phyloP scores from a whole-genome alignment of 2,329 filamentous ascomycete species.

The Colletotrichum magnum region DNA sequence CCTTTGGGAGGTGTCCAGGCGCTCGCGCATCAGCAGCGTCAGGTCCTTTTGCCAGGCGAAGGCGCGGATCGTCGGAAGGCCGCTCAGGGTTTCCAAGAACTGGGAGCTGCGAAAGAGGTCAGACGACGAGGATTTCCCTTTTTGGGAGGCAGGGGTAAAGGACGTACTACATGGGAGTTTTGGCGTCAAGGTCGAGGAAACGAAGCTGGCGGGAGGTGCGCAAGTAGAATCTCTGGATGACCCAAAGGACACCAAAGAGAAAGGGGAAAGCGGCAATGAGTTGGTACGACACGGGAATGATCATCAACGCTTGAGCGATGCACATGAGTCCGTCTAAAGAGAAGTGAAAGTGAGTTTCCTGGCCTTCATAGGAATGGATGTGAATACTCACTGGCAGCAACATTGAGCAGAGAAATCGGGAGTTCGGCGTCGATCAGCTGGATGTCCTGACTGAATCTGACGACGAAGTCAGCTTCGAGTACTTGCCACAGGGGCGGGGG shows the following conservation, averaged over 20 bases:
- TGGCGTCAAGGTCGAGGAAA: slow-evolving; percentile 66
- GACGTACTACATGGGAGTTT: slow-evolving; percentile 65
- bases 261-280: background rate
- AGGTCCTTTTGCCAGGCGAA: slow-evolving; percentile 61
- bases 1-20: slow-evolving; percentile 60
- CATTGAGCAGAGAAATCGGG: slow-evolving; percentile 33
- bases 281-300: background rate
- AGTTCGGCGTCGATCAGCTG: slow-evolving; percentile 42
- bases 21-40: slow-evolving; percentile 51
- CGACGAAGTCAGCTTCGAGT: too few relatives aligned
- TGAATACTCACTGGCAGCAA: too few relatives aligned
- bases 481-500: too few relatives aligned
- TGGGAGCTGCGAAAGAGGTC: too few relatives aligned
- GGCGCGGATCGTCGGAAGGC: slow-evolving; percentile 63
- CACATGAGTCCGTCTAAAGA: slow-evolving; percentile 43
- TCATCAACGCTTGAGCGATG: slow-evolving; percentile 3
- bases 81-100: slow-evolving; percentile 58
- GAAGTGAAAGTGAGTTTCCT: too few relatives aligned
- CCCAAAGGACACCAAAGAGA: background rate
- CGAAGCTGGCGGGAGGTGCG: slow-evolving; percentile 68
- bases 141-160: too few relatives aligned
- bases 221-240: slow-evolving; percentile 67
- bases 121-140: too few relatives aligned
- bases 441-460: slow-evolving; percentile 40
- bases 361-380: too few relatives aligned